Evolutionary conservation across 2,329 filamentous ascomycete genomes (phyloP), one percentile per base, ranked within the genome.

Genomic region (Dactylellina parvicollis): DNA sequence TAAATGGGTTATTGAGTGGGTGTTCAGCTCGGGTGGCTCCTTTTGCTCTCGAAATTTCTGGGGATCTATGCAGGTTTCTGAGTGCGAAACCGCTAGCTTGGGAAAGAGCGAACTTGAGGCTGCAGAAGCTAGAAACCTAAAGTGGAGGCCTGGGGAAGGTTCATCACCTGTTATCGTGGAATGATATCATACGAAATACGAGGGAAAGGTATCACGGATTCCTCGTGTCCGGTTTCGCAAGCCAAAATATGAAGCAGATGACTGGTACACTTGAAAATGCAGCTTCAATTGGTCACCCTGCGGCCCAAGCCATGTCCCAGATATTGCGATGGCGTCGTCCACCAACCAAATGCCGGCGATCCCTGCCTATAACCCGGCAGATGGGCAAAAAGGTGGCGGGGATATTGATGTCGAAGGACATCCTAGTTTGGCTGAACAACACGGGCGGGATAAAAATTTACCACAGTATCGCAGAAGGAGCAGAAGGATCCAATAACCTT

Each of bases 371-470:
- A 26, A 56, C 59, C 59, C 60, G 67, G 67, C 67, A 72, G 67
- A 72, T 72, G 55, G 42, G 46, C 40, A 49, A 70, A 61, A 34
- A n/a, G n/a, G 55, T 61, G 66, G 66, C 49, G 66, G 54, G 36
- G 55, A 54, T 38, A 5, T 24, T 36, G 46, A 40, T n/a, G 22
- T 40, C 12, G 14, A 44, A 44, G 16, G 54, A 18, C 49, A 71
- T 50, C 57, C 49, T 59, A 34, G 59, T 65, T 52, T 65, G 67
- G 67, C 59, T 65, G 59, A 72, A 72, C 67, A 72, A 72, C 67
- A 72, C 67, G 67, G 55, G 52, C 47, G 34, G 26, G 34, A 14
- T 34, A 65, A 54, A 46, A 72, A 54, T 67, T 59, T 72, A 72
- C 67, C 67, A 72, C 67, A 65, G 54, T 22, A 71, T 57, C 65